phyloP scores from a whole-genome alignment of 805 yeast genomes.

The Candida taoyuanica region DNA sequence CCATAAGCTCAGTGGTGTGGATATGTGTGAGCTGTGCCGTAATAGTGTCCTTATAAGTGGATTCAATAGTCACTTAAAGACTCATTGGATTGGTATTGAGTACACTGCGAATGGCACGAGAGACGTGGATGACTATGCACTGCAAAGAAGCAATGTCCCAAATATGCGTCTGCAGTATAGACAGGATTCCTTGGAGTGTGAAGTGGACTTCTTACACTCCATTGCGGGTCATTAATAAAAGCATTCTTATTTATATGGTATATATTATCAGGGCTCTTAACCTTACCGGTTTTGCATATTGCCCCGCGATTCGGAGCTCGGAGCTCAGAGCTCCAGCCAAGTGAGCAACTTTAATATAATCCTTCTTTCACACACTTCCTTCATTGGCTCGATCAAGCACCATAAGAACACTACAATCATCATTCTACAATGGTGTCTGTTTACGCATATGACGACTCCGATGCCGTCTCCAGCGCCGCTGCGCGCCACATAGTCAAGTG shows the following conservation, averaged over 20 bases:
- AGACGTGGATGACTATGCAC: constrained; percentile 22
- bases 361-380: not conserved
- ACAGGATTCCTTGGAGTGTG: constrained; percentile 18
- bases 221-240: too few species aligned
- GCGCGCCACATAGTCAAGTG: constrained; percentile 56
- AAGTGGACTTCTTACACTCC: constrained; percentile 15
- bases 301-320: too few species aligned
- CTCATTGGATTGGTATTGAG: constrained; percentile 28
- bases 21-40: constrained; percentile 25
- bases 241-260: too few species aligned
- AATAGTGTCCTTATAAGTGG: constrained; percentile 27
- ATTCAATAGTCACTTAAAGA: constrained; percentile 22
- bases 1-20: constrained; percentile 24
- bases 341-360: not conserved
- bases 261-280: too few species aligned
- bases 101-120: constrained; percentile 14
- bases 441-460: constrained; percentile 43
- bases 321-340: not conserved
- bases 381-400: not conserved
- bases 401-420: too few species aligned
- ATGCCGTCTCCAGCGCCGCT: constrained; percentile 59
- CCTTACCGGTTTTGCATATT: too few species aligned
- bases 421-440: constrained; percentile 38
- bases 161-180: constrained; percentile 26
- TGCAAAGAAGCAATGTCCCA: constrained; percentile 27